Conservation (phyloP, 306 rosid genomes). For the Vicia villosa region DNA sequence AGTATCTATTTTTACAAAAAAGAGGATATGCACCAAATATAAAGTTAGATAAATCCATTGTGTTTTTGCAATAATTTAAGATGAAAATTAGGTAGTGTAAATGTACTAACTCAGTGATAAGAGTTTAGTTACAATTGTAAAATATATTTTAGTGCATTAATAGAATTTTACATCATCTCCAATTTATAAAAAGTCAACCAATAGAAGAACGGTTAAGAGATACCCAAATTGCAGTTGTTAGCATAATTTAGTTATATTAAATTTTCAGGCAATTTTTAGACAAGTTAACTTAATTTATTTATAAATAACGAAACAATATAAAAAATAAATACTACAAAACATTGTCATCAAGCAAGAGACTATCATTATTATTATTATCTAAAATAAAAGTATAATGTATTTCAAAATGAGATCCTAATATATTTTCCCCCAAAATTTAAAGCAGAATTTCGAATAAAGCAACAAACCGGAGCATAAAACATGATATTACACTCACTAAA, state of each 20-base stretch:
- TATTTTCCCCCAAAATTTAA: conserved; percentile 25
- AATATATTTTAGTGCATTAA: no score
- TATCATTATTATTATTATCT: not conserved
- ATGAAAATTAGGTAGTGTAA: not conserved
- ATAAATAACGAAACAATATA: not conserved
- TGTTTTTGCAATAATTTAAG: not conserved
- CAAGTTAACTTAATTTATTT: not conserved
- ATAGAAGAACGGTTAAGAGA: not conserved
- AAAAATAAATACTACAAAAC: not conserved
- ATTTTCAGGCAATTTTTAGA: no score
- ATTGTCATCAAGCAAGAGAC: conserved; percentile 7
- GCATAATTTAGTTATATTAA: no score
- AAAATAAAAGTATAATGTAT: conserved; percentile 14
- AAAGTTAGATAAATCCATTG: not conserved
- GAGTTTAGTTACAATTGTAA: no score
- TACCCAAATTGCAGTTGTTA: no score
- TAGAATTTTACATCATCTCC: no score
- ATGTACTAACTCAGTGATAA: no score
- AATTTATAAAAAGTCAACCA: not conserved
- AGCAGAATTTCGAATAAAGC: conserved; percentile 33
- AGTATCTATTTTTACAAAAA: not conserved
- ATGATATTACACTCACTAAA: conserved; percentile 25
- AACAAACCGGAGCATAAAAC: conserved; percentile 2
- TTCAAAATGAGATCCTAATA: conserved; percentile 24
- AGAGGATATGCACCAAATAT: not conserved